These are phyloP conservation scores for Ustilago hordei DNA, from an alignment of 1,284 basidiomycete genomes.

Conservation along the genomic window DNA sequence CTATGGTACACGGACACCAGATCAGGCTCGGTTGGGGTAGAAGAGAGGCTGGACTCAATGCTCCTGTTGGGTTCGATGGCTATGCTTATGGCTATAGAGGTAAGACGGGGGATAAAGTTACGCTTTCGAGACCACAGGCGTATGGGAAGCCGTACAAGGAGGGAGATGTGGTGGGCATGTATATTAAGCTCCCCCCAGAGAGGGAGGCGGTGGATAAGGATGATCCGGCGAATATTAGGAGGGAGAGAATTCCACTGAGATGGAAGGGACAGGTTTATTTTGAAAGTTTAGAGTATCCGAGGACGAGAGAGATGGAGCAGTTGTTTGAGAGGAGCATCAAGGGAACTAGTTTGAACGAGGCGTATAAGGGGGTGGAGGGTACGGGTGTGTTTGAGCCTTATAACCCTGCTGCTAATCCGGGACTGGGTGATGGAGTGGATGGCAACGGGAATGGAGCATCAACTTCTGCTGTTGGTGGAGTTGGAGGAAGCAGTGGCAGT, in stretches of 20 bases:
- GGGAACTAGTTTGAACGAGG: constrained; percentile 45
- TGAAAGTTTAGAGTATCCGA: constrained; percentile 89
- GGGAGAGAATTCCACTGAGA: constrained; percentile 77
- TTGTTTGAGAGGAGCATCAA: constrained; percentile 71
- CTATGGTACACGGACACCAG: constrained; percentile 76
- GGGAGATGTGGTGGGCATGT: constrained; percentile 93
- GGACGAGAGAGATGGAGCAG: constrained; percentile 90
- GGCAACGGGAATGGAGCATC: constrained; percentile 5
- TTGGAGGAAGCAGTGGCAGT: constrained; percentile 19
- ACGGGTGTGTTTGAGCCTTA: constrained; percentile 35
- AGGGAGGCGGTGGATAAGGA: constrained; percentile 28
- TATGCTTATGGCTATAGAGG: constrained; percentile 93
- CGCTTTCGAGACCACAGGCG: constrained; percentile 81
- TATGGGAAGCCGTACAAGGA: constrained; percentile 79
- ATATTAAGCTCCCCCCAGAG: constrained; percentile 81
- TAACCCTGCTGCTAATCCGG: neutral
- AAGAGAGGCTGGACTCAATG: constrained; percentile 90
- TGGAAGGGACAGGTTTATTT: constrained; percentile 97
- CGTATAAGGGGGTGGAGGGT: constrained; percentile 36
- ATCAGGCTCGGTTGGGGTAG: constrained; percentile 91
- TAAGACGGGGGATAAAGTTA: constrained; percentile 89
- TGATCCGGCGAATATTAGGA: constrained; percentile 57
- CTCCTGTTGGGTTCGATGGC: constrained; percentile 90
- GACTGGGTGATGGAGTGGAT: constrained; percentile 6
- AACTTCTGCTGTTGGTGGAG: neutral